Conservation (phyloP, 2,329 filamentous ascomycete species). For the Podosphaera aphanis region DNA sequence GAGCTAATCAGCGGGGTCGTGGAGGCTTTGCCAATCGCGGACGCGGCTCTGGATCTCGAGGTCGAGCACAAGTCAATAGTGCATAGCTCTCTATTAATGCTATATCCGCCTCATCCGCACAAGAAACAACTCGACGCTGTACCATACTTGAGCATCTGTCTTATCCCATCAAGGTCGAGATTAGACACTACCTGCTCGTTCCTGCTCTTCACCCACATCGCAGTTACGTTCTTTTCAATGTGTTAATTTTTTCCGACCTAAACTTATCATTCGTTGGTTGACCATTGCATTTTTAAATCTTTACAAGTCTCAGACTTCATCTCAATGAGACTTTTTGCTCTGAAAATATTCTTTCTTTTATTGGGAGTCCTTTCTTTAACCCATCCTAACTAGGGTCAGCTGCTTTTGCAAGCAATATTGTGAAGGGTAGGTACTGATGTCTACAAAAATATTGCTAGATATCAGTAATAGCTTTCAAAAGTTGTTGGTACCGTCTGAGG, state of each 20-base stretch:
- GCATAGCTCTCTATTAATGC: constrained; percentile 2
- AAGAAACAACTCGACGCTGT: constrained; percentile 3
- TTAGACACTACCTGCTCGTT: constrained; percentile 6
- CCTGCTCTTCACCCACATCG: neutral
- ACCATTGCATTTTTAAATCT: constrained; percentile 5
- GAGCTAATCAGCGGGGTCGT: constrained; percentile 37
- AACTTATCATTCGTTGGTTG: neutral
- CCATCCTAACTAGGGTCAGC: too few species aligned
- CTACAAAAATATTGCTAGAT: neutral
- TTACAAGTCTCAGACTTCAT: neutral
- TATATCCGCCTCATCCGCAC: neutral
- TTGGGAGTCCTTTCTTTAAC: too few species aligned
- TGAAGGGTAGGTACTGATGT: neutral
- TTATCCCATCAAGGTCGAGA: constrained; percentile 3
- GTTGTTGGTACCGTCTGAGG: neutral
- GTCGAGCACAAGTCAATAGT: constrained; percentile 5
- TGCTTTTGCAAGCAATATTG: too few species aligned
- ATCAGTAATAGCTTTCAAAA: neutral
- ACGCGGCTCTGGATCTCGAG: constrained; percentile 6
- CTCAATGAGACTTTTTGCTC: neutral
- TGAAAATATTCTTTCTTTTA: neutral
- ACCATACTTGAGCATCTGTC: constrained; percentile 6
- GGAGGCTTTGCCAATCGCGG: constrained; percentile 25
- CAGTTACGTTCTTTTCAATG: neutral
- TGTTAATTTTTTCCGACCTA: neutral